A percentile compares a stretch with the other conserved stretches of the same genome.
These are phyloP conservation scores for Deinandra increscens DNA, from an alignment of 129 eudicot species.

Conservation along the genomic window DNA sequence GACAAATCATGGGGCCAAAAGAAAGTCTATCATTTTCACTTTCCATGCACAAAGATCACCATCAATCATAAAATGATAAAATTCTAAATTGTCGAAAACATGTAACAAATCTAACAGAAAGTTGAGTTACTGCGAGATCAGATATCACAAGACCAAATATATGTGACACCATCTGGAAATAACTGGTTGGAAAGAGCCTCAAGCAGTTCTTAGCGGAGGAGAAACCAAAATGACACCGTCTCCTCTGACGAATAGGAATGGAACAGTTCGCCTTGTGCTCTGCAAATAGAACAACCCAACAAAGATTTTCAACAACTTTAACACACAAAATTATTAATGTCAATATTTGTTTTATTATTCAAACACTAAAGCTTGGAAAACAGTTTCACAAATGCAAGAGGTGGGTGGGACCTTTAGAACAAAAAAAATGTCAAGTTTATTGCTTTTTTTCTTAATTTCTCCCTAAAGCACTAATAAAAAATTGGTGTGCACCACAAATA, in stretches of 20 bases:
- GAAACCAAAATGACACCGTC: conserved; percentile 97
- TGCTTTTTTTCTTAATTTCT: not conserved
- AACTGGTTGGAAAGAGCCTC: conserved; percentile 17
- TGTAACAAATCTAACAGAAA: not conserved
- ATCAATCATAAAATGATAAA: not conserved
- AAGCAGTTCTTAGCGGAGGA: conserved; percentile 92
- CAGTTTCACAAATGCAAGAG: not conserved
- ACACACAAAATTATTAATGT: not conserved
- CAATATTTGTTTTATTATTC: not conserved
- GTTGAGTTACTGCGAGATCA: not conserved
- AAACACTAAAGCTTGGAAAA: not conserved
- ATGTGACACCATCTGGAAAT: conserved; percentile 7
- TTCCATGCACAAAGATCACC: not conserved
- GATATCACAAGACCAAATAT: conserved; percentile 16
- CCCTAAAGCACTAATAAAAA: not conserved
- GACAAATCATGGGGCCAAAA: not conserved
- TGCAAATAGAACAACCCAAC: conserved; percentile 34
- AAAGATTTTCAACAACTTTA: not conserved
- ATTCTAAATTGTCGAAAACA: not conserved
- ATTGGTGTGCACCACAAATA: not conserved
- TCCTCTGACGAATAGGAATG: conserved; percentile 91
- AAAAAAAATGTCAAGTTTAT: not conserved
- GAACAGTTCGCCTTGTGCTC: conserved; percentile 88
- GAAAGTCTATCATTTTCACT: not conserved
- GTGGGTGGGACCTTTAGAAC: too few relatives aligned